phyloP scores from a whole-genome alignment of 2,329 filamentous ascomycete genomes.

The Orbilia blumenaviensis region DNA sequence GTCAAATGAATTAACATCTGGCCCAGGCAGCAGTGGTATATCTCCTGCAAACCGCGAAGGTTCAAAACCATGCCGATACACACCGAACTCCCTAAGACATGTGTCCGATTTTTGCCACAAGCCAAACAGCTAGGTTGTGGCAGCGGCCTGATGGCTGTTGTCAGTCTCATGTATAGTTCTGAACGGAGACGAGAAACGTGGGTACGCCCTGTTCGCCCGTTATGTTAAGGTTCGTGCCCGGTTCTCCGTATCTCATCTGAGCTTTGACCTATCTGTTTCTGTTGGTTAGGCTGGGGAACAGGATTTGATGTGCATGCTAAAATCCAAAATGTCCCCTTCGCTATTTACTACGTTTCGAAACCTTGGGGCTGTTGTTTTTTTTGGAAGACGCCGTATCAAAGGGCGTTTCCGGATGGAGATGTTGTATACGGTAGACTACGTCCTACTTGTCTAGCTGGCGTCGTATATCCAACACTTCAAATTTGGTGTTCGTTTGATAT shows the following conservation, averaged over 20 bases:
- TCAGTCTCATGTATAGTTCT: slow-evolving; percentile 28
- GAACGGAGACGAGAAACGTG: slow-evolving; percentile 38
- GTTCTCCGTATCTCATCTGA: slow-evolving; percentile 11
- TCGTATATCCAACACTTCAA: not conserved
- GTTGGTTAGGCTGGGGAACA: not conserved
- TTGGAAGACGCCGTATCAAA: not conserved
- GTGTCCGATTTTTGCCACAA: slow-evolving; percentile 19
- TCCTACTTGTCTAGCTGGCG: too few relatives aligned
- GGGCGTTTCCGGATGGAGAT: not conserved
- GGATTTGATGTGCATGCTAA: not conserved
- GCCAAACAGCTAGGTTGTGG: not conserved
- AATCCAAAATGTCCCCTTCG: not conserved
- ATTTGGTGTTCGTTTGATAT: not conserved
- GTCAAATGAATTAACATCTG: slow-evolving; percentile 21
- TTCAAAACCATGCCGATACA: not conserved
- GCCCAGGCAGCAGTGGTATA: slow-evolving; percentile 6
- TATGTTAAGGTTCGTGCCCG: not conserved
- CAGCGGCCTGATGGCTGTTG: not conserved
- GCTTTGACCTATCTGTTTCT: not conserved
- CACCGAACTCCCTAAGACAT: slow-evolving; percentile 8
- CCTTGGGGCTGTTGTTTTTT: not conserved
- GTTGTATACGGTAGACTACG: not conserved
- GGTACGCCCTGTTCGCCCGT: slow-evolving; percentile 10
- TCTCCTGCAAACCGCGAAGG: slow-evolving; percentile 22
- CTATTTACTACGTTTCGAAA: slow-evolving; percentile 16